Conservation (phyloP, 805 yeast genomes). For the Scheffersomyces lignosus region DNA sequence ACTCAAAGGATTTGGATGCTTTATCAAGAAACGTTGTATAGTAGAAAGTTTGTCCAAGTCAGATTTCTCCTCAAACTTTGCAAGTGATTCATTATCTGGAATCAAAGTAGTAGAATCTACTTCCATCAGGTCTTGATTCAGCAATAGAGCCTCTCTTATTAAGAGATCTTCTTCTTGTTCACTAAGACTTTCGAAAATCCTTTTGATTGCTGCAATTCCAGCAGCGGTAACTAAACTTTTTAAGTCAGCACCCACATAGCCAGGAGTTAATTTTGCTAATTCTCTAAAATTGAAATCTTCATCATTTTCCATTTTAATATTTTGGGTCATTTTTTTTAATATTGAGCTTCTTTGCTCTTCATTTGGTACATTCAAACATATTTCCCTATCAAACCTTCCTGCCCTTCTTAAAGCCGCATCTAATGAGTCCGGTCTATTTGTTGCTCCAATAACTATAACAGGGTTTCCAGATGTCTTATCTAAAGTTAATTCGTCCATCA, state of each 20-base stretch:
- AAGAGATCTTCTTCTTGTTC: slow-evolving; percentile 36
- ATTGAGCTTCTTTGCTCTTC: slow-evolving; percentile 79
- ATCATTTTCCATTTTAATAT: slow-evolving; percentile 62
- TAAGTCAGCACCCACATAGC: slow-evolving; percentile 96
- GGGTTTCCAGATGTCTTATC: slow-evolving; percentile 92
- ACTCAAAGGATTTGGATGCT: slow-evolving; percentile 79
- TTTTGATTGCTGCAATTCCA: slow-evolving; percentile 88
- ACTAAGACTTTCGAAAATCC: slow-evolving; percentile 70
- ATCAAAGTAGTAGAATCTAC: slow-evolving; percentile 19
- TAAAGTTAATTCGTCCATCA: slow-evolving; percentile 88
- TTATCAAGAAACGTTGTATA: slow-evolving; percentile 67
- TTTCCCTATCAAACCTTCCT: slow-evolving; percentile 94
- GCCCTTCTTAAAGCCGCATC: slow-evolving; percentile 96
- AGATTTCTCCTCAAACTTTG: slow-evolving; percentile 32
- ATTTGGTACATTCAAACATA: slow-evolving; percentile 91
- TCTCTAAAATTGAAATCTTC: slow-evolving; percentile 58
- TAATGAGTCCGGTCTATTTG: slow-evolving; percentile 92
- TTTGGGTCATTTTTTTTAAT: slow-evolving; percentile 67
- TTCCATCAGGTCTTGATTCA: slow-evolving; percentile 30
- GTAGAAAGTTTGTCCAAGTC: slow-evolving; percentile 50
- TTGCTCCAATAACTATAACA: slow-evolving; percentile 92
- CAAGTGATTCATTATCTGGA: slow-evolving; percentile 9
- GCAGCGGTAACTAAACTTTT: slow-evolving; percentile 94
- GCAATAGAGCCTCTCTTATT: slow-evolving; percentile 2
- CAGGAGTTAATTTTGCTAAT: slow-evolving; percentile 92